These are phyloP conservation scores for Auriscalpium orientale DNA, from an alignment of 768 basidiomycete genomes.

Conservation along the genomic window DNA sequence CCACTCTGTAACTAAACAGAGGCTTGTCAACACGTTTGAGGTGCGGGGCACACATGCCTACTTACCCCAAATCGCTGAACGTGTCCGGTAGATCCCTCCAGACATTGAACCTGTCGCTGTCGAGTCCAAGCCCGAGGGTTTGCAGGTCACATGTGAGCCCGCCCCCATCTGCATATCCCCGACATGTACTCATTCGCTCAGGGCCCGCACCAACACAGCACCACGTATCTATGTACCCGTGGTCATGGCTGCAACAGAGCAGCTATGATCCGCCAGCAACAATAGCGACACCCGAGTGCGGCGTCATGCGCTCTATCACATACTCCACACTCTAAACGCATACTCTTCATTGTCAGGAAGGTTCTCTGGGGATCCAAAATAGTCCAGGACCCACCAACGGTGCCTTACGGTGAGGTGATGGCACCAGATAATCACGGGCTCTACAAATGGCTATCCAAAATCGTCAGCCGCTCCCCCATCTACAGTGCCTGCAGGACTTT, in stretches of 20 bases:
- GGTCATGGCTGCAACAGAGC: conserved; percentile 72
- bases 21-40: conserved; percentile 80
- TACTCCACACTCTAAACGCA: not conserved
- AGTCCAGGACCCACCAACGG: conserved; percentile 60
- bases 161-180: not conserved
- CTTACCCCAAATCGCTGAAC: not conserved
- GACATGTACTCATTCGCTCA: not conserved
- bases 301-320: conserved; percentile 6
- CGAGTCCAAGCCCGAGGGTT: conserved; percentile 48
- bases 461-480: conserved; percentile 44
- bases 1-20: conserved; percentile 82
- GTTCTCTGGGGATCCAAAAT: conserved; percentile 81
- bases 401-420: conserved; percentile 72
- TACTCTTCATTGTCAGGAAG: conserved; percentile 34
- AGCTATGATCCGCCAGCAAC: conserved; percentile 63
- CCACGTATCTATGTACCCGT: conserved; percentile 83
- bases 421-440: conserved; percentile 54
- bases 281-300: conserved; percentile 37
- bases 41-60: conserved; percentile 30
- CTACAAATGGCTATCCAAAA: conserved; percentile 72
- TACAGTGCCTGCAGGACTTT: not conserved
- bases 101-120: conserved; percentile 61
- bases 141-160: conserved; percentile 69
- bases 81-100: conserved; percentile 54
- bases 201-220: conserved; percentile 49